Percentiles rank a stretch among this genome's conserved stretches.
Evolutionary conservation across 768 basidiomycete genomes (phyloP).

Genomic region (Amanita subjunquillea): DNA sequence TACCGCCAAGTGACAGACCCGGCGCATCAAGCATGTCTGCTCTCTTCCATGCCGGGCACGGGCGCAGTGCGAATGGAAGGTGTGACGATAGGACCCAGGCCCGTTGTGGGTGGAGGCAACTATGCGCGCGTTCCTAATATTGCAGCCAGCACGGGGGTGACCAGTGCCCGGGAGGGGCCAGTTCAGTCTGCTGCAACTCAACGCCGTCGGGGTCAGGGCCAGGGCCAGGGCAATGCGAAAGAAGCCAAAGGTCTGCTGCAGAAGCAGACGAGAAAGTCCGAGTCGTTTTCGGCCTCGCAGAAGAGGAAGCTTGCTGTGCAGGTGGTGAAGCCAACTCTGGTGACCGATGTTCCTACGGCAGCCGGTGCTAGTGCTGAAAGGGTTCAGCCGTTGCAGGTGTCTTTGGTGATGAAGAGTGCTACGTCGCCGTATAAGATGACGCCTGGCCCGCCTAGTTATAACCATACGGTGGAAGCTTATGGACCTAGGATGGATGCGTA

Average conservation of each 20-base stretch:
- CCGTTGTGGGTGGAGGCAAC: neutral
- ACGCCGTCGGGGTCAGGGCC: neutral
- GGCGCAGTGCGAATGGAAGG: neutral
- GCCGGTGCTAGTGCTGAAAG: constrained; percentile 1
- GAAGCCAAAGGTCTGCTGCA: constrained; percentile 1
- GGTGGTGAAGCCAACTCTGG: neutral
- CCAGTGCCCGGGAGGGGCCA: neutral
- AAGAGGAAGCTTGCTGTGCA: neutral
- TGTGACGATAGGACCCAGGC: neutral
- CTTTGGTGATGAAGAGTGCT: constrained; percentile 19
- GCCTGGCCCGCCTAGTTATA: constrained; percentile 19
- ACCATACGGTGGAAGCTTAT: constrained; percentile 3
- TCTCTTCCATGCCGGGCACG: constrained; percentile 8
- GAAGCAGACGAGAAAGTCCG: neutral
- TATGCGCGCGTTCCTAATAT: neutral
- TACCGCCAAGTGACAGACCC: constrained; percentile 29
- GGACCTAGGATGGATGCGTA: constrained; percentile 3
- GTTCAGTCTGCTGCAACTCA: neutral
- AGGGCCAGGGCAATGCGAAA: neutral
- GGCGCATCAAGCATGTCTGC: constrained; percentile 23
- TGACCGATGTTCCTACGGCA: neutral
- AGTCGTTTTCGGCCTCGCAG: constrained; percentile 1
- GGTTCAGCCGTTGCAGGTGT: constrained; percentile 14
- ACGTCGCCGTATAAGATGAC: constrained; percentile 17
- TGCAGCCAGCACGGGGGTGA: neutral